Conservation (phyloP, 2,329 filamentous ascomycete species). For the Stagonosporopsis chrysanthemi region DNA sequence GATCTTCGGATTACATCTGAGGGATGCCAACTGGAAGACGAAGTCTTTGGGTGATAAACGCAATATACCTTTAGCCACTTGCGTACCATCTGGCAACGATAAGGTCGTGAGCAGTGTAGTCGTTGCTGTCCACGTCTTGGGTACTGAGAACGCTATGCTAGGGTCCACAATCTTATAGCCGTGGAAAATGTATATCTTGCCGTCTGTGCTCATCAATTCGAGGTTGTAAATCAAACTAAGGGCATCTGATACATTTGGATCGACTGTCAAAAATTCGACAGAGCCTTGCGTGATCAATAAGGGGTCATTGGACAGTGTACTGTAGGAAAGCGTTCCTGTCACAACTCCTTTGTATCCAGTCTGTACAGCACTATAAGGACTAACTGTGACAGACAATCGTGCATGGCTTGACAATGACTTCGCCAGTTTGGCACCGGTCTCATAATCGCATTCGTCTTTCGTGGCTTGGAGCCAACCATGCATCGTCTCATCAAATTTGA, state of each 20-base stretch:
- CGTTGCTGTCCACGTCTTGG: not conserved
- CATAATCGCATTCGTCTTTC: not conserved
- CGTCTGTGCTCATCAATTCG: not conserved
- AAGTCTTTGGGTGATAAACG: not conserved
- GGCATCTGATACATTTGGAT: conserved; percentile 63
- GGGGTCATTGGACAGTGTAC: not conserved
- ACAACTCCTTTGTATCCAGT: not conserved
- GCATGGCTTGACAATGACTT: not conserved
- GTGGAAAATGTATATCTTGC: not conserved
- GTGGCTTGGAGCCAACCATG: not conserved
- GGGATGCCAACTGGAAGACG: not conserved
- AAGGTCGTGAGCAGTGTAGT: not conserved
- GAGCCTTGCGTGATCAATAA: conserved; percentile 63
- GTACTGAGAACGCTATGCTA: not conserved
- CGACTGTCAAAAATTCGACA: conserved; percentile 65
- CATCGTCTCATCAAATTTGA: conserved; percentile 7
- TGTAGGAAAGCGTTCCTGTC: not conserved
- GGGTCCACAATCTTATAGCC: conserved; percentile 1
- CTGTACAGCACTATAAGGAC: not conserved
- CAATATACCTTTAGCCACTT: conserved; percentile 1
- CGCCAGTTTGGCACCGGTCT: not conserved
- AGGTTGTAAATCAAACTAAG: conserved; percentile 65
- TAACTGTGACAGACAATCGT: not conserved
- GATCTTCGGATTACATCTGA: not conserved
- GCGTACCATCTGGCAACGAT: not conserved